Base-by-base conservation (phyloP, 495 filamentous ascomycete species). In the Tuber calosporum region DNA sequence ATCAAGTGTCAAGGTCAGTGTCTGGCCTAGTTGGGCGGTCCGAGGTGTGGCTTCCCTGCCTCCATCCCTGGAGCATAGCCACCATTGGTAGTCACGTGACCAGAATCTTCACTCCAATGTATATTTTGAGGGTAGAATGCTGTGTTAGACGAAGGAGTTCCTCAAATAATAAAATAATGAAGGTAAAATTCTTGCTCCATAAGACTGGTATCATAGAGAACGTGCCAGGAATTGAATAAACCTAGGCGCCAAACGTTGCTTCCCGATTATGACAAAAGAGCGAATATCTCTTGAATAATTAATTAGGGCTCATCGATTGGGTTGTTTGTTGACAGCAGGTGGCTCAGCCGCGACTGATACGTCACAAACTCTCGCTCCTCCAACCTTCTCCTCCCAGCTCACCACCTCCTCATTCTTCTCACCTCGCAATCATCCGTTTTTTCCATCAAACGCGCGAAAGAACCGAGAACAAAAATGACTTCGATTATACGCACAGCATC, bases 401-500 rank as follows among this genome's bases (percentile, higher is more conserved):
- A 75, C 37, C 74, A 66, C 68, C 66, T 20, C 66, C 67, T 26
- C 48, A 26, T 58, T 17, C n/a, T 17, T 62, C 26, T 62, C 53
- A 4, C 53, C 26, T 22, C 19, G 30, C 37, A 34, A 37, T 39
- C 34, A 68, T 20, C 48, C 22, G 34, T 26, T 68, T 62, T 26
- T 62, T 30, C 53, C 26, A 30, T 62, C 53, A 62, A 62, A 30
- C 26, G n/a, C 13, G 53, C n/a, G n/a, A 30, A 30, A 62, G 2
- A 58, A 9, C 53, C 2, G n/a, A 30, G n/a, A 62, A 2, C 53
- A 45, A 41, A 17, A 38, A 78, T 78, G 76, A 72, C 77, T 30
- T 77, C 79, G 20, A 72, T 73, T 34, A 66, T 80, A 39, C 69
- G 69, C 30, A 72, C 79, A 40, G 79, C 79, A 26, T 74, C 79